Base-by-base conservation (phyloP, 352 stramenopile species). In the Poterioochromonas sp. region DNA sequence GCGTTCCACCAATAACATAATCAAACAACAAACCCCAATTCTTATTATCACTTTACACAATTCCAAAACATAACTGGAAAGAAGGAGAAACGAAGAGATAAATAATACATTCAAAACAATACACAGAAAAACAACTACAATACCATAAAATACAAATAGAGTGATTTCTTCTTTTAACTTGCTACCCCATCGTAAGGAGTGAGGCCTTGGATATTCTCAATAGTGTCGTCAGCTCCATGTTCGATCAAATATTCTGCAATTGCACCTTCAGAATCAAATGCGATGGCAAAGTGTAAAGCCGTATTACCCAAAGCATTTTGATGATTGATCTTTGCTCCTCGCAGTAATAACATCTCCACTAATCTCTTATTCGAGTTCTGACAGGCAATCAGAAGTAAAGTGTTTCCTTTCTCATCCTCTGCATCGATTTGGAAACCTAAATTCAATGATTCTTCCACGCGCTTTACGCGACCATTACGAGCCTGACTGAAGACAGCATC, bases 351-450 rank as follows among this genome's bases (percentile, higher is more conserved):
- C 60, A 92, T 85, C 84, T 95, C 91, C 43, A 91, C 87, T 82
- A 95, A 92, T 77, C 88, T 87, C 41, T 88, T 82, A 81, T 95
- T 95, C 37, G 92, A 82, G 81, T 96, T 95, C 78, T 96, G 91
- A 47, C 84, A 88, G 34, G 92, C 92, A 41, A 95, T 82, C 15
- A 94, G 79, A 73, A 97, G 81, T 64, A 95, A 79, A 53, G 92
- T 96, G 82, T 96, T 97, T 73, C 91, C 92, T 74, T 95, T 93
- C 60, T 93, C 89, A 83, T 97, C 92, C 76, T 93, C 90, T 32
- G 79, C 83, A 74, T 97, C 90, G 53, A 96, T 83, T 3, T 86
- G 77, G 70, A 97, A 96, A 22, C 91, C 92, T 0, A 88, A 85
- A 76, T 96, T 88, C 29, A 97, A 69, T 64, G 88, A 94, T 68